These are phyloP conservation scores for Moesziomyces parantarcticus DNA, from an alignment of 1,284 basidiomycete genomes.

Conservation along the genomic window DNA sequence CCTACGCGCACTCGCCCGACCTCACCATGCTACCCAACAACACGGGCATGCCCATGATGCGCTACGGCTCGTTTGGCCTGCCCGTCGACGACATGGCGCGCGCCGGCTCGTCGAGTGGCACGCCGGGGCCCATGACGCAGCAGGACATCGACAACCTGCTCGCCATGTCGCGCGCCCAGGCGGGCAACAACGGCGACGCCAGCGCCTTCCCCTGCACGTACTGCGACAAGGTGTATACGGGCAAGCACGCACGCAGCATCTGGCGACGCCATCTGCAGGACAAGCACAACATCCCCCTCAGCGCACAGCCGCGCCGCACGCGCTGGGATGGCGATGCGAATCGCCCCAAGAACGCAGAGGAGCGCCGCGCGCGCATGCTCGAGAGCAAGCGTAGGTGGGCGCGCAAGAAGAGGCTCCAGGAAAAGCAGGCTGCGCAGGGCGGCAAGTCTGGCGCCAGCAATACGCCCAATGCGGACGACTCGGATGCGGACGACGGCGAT, in stretches of 20 bases:
- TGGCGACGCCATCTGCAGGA: slow-evolving; percentile 73
- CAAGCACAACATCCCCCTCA: slow-evolving; percentile 72
- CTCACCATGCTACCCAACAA: slow-evolving; percentile 21
- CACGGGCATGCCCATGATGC: slow-evolving; percentile 32
- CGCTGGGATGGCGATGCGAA: slow-evolving; percentile 73
- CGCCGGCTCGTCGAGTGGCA: slow-evolving; percentile 27
- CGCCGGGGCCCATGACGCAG: slow-evolving; percentile 36
- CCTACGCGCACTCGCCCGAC: slow-evolving; percentile 23
- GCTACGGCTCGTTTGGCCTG: slow-evolving; percentile 35
- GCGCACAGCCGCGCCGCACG: slow-evolving; percentile 71
- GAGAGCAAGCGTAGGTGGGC: slow-evolving; percentile 72
- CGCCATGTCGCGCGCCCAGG: slow-evolving; percentile 58
- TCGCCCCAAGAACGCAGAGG: slow-evolving; percentile 71
- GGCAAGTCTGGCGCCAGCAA: slow-evolving; percentile 25
- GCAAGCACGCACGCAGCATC: slow-evolving; percentile 72
- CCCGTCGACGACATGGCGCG: slow-evolving; percentile 31
- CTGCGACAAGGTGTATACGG: slow-evolving; percentile 71
- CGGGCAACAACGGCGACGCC: slow-evolving; percentile 42
- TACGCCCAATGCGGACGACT: slow-evolving; percentile 30
- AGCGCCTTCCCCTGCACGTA: slow-evolving; percentile 69
- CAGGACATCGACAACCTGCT: slow-evolving; percentile 58
- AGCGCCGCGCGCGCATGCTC: slow-evolving; percentile 70
- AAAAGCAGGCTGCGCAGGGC: slow-evolving; percentile 51
- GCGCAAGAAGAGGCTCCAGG: slow-evolving; percentile 69
- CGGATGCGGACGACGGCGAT: slow-evolving; percentile 29